Percentiles rank a stretch among this genome's conserved stretches.
These are phyloP conservation scores for Pyrenochaeta sp. DNA, from an alignment of 2,329 filamentous ascomycete species.

Conservation along the genomic window DNA sequence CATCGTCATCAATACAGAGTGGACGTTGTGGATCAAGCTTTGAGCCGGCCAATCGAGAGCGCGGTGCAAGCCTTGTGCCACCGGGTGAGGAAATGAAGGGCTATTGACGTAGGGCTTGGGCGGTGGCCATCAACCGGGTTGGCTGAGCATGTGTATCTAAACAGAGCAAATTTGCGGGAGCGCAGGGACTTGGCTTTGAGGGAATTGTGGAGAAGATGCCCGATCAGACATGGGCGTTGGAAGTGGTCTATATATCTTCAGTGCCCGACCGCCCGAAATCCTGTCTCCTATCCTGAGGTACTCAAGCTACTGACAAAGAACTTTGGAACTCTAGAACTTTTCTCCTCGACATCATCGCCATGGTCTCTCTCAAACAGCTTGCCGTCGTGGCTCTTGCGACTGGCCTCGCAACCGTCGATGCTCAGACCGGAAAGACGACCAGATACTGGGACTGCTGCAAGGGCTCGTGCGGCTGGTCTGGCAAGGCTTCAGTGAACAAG, in stretches of 20 bases:
- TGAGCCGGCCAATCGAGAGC: conserved; percentile 2
- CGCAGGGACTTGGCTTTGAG: not conserved
- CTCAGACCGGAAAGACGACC: conserved; percentile 42
- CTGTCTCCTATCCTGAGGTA: no score
- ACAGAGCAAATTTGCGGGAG: conserved; percentile 3
- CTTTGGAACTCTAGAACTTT: no score
- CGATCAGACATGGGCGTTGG: conserved; percentile 1
- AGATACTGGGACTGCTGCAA: conserved; percentile 71
- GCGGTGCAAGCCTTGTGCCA: conserved; percentile 9
- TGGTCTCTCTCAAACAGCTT: conserved; percentile 39
- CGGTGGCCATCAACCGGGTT: conserved; percentile 10
- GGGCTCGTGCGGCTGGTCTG: conserved; percentile 68
- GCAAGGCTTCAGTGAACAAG: conserved; percentile 62
- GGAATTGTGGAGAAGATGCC: conserved; percentile 9
- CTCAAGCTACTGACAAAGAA: no score
- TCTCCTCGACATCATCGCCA: conserved; percentile 14
- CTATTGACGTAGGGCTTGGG: conserved; percentile 8
- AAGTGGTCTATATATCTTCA: conserved; percentile 6
- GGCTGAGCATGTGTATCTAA: conserved; percentile 3
- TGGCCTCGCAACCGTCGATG: conserved; percentile 35
- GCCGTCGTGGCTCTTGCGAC: conserved; percentile 35
- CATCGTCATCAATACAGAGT: no score
- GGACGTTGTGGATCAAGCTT: conserved; percentile 1
- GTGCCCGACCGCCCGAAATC: conserved; percentile 1
- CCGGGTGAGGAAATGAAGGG: conserved; percentile 13